Conservation (phyloP, 164 flowering plant species). For the Cinnamomum chago region DNA sequence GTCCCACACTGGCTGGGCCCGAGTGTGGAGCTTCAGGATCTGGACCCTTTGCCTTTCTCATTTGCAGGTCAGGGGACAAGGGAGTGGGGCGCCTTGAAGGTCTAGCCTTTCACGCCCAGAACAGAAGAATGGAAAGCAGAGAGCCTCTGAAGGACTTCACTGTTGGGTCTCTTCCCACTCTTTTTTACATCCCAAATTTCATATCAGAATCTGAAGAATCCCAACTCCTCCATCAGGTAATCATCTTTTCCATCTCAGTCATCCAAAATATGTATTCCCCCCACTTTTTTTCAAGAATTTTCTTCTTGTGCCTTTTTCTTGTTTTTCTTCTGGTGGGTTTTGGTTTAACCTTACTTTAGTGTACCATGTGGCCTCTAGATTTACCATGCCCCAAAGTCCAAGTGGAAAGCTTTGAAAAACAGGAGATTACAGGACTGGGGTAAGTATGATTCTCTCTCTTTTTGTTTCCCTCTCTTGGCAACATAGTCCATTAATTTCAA, state of each 20-base stretch:
- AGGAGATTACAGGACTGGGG: slow-evolving; percentile 94
- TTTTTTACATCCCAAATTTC: slow-evolving; percentile 67
- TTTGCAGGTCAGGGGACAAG: neutral
- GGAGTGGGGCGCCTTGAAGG: neutral
- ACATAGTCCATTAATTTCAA: neutral
- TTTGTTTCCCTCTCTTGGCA: neutral
- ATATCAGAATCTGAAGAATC: slow-evolving; percentile 45
- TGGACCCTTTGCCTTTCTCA: too few species aligned
- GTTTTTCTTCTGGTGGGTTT: neutral
- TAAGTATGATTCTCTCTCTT: slow-evolving; percentile 19
- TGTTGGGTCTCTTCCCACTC: slow-evolving; percentile 60
- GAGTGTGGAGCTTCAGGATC: too few species aligned
- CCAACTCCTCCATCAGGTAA: slow-evolving; percentile 50
- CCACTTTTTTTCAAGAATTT: neutral
- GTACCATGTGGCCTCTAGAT: slow-evolving; percentile 33
- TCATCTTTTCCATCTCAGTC: neutral
- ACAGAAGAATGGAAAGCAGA: slow-evolving; percentile 18
- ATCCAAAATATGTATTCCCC: neutral
- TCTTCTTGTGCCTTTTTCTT: neutral
- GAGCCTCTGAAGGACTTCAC: slow-evolving; percentile 17
- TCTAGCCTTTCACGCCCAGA: neutral
- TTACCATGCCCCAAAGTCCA: slow-evolving; percentile 55
- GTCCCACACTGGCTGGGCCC: too few species aligned
- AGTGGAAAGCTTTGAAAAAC: slow-evolving; percentile 84
- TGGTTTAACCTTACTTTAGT: neutral